Conservation (phyloP, 768 basidiomycete genomes). For the Paxillus ammoniavirescens region DNA sequence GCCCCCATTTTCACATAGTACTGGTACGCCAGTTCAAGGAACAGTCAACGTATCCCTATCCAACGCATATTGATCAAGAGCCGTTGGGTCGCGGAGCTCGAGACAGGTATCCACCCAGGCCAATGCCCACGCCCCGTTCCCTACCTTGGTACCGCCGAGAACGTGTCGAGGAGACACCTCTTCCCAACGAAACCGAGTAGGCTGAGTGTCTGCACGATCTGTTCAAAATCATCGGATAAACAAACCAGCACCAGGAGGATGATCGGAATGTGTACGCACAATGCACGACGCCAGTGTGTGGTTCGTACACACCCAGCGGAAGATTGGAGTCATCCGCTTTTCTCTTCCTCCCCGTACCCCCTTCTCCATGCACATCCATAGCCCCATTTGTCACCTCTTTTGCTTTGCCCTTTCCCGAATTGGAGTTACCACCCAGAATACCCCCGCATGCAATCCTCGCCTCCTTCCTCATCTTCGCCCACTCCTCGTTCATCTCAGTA, state of each 20-base stretch:
- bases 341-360: constrained; percentile 24
- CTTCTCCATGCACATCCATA: constrained; percentile 30
- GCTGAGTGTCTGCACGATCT: constrained; percentile 82
- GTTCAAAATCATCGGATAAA: constrained; percentile 4
- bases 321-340: constrained; percentile 32
- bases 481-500: constrained; percentile 60
- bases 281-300: constrained; percentile 72
- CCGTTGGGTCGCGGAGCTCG: constrained; percentile 29
- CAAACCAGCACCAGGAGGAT: constrained; percentile 1
- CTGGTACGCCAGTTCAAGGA: constrained; percentile 7
- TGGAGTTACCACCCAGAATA: constrained; percentile 34
- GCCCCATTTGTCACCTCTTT: constrained; percentile 30
- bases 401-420: constrained; percentile 31
- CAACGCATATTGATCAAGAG: constrained; percentile 16
- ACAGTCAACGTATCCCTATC: constrained; percentile 22
- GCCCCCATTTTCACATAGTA: background rate
- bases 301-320: constrained; percentile 77
- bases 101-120: constrained; percentile 69
- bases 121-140: constrained; percentile 78
- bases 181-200: constrained; percentile 63
- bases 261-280: constrained; percentile 46
- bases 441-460: constrained; percentile 53
- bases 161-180: constrained; percentile 49
- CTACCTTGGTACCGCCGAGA: constrained; percentile 71
- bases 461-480: constrained; percentile 56